These are phyloP conservation scores for Ascochyta clinopodiicola DNA, from an alignment of 2,329 filamentous ascomycete genomes.

Conservation along the genomic window DNA sequence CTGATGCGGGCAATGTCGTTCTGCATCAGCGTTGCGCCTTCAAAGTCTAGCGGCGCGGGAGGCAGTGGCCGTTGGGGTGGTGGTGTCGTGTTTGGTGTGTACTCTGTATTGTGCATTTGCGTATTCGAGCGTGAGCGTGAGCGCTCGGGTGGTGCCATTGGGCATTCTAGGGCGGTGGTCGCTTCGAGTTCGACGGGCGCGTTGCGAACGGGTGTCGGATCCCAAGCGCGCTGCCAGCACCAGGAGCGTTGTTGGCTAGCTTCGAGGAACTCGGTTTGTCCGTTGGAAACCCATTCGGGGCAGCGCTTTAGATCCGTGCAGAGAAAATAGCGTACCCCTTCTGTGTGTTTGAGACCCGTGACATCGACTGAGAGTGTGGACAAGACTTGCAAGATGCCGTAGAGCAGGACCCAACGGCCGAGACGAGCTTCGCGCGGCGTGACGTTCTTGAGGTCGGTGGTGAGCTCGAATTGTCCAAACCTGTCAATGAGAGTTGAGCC, in stretches of 20 bases:
- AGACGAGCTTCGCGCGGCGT: constrained; percentile 52
- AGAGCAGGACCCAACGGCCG: constrained; percentile 54
- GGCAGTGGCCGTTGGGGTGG: constrained; percentile 18
- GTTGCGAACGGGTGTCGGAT: constrained; percentile 26
- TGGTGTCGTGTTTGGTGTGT: neutral
- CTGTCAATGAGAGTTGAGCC: constrained; percentile 50
- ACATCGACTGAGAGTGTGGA: constrained; percentile 52
- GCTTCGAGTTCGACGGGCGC: constrained; percentile 44
- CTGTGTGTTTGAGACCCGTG: constrained; percentile 45
- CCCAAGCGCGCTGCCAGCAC: constrained; percentile 47
- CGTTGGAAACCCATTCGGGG: constrained; percentile 46
- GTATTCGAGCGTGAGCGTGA: neutral
- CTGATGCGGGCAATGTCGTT: constrained; percentile 39
- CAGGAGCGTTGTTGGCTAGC: constrained; percentile 41
- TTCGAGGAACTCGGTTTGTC: constrained; percentile 35
- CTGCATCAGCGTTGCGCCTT: constrained; percentile 31
- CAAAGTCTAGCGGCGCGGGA: constrained; percentile 21
- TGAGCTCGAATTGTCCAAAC: constrained; percentile 52
- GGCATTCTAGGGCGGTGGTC: neutral
- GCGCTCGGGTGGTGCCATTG: neutral
- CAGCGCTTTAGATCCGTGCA: constrained; percentile 48
- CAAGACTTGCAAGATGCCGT: constrained; percentile 51
- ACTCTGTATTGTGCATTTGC: neutral
- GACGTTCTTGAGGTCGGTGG: constrained; percentile 37
- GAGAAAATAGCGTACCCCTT: constrained; percentile 50